Evolutionary conservation across 2,329 filamentous ascomycete genomes (phyloP), one percentile per base, ranked within the genome.

Genomic region (Tolypocladium nubicola): DNA sequence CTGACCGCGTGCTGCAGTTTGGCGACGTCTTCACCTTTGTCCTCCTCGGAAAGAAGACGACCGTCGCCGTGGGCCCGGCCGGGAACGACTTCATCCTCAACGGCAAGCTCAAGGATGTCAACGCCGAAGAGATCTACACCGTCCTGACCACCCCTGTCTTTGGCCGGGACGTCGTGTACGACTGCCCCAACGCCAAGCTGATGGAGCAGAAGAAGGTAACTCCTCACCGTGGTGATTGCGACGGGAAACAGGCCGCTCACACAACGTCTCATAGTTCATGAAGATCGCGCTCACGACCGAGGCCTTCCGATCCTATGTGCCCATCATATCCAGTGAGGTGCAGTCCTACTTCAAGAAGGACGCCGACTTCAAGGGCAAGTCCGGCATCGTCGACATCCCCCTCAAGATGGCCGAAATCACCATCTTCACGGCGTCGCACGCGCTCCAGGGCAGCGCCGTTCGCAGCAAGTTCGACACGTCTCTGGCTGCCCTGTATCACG

Each of bases 181-280:
- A 95, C 71, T 94, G 90, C 74, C 89, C 90, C 47, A 95, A 95
- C 70, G 80, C 89, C 58, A 95, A 95, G 75, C 82, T 96, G 68
- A 95, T 96, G 90, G 90, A 96, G 76, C 90, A 96, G 79, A 96
- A 96, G 79, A 94, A 93, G 84, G 89, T 91, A 71, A 61, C 74
- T 59, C 56, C 8, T 37, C 45, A 21, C 7, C 37, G n/a, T 43
- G 37, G 16, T 13, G 19, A 35, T 11, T 7, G 3, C 6, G 2
- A 6, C 13, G 4, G 45, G 45, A n/a, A 39, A n/a, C 45, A 33
- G 3, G 14, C 19, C 19, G 52, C 63, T 66, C 54, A 70, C 58
- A 50, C 16, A 16, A 13, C 4, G 2, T 26, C 16, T 19, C 38
- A 37, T 52, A 83, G 86, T 90, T 92, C 68, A 88, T 91, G 84